Conservation (phyloP, 495 filamentous ascomycete genomes). For the Daldinia grandis region DNA sequence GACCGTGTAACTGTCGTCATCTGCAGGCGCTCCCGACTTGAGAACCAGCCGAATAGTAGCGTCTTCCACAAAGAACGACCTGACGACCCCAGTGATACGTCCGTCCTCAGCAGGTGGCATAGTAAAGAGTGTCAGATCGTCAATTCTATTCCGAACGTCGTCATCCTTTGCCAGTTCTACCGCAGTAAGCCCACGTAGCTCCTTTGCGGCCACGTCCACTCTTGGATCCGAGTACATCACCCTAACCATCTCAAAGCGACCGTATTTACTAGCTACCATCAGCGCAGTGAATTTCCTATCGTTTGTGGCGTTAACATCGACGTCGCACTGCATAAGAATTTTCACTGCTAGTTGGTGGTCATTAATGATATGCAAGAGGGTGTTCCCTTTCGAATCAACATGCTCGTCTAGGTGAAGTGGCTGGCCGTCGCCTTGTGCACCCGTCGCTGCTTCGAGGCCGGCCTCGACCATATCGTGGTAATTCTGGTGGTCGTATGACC, state of each 20-base stretch:
- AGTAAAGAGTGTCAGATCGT: conserved; percentile 88
- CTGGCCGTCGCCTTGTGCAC: conserved; percentile 76
- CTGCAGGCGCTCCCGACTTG: conserved; percentile 84
- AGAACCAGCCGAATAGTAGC: conserved; percentile 90
- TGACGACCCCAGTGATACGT: conserved; percentile 88
- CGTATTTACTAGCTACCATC: conserved; percentile 99
- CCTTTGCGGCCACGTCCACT: conserved; percentile 85
- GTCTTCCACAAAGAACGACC: conserved; percentile 98
- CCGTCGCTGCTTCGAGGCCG: conserved; percentile 77
- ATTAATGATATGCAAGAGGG: conserved; percentile 89
- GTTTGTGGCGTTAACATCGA: conserved; percentile 94
- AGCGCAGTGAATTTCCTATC: conserved; percentile 94
- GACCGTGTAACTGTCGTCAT: conserved; percentile 78
- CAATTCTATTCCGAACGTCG: conserved; percentile 93
- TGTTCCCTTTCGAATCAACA: conserved; percentile 92
- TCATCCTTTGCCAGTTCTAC: conserved; percentile 98
- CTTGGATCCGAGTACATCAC: conserved; percentile 85
- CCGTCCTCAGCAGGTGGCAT: conserved; percentile 75
- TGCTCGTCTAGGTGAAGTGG: conserved; percentile 92
- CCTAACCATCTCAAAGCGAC: conserved; percentile 90
- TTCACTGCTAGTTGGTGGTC: conserved; percentile 78
- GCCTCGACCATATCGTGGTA: conserved; percentile 86
- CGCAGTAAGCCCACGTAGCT: conserved; percentile 88
- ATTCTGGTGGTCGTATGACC: conserved; percentile 91
- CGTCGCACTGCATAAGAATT: conserved; percentile 83